These are phyloP conservation scores for Panellus pusillus DNA, from an alignment of 768 basidiomycete species.

Conservation along the genomic window DNA sequence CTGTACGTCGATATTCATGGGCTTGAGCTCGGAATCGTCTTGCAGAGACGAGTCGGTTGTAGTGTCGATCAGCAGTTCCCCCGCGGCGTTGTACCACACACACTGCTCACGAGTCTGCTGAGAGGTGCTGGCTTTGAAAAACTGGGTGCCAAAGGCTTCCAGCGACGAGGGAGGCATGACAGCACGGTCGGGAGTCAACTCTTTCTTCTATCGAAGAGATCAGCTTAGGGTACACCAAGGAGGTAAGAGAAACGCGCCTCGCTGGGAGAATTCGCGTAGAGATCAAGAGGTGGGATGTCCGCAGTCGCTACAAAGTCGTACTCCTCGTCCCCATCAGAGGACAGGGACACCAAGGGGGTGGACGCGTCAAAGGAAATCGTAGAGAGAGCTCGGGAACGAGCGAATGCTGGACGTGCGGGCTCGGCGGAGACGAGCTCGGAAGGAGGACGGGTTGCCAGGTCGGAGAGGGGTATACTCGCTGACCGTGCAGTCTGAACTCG, in stretches of 20 bases:
- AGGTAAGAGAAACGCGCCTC: conserved; percentile 3
- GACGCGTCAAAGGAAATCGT: conserved; percentile 9
- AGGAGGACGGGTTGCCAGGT: not conserved
- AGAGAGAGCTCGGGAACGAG: conserved; percentile 15
- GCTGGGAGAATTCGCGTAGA: conserved; percentile 21
- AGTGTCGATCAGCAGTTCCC: not conserved
- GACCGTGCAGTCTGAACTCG: not conserved
- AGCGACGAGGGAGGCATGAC: conserved; percentile 3
- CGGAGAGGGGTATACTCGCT: not conserved
- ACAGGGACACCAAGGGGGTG: conserved; percentile 6
- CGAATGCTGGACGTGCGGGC: not conserved
- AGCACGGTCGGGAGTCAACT: not conserved
- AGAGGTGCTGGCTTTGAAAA: conserved; percentile 16
- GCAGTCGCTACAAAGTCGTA: conserved; percentile 34
- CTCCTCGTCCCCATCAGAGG: not conserved
- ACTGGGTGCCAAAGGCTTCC: conserved; percentile 12
- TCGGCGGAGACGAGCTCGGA: not conserved
- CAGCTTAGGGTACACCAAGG: not conserved
- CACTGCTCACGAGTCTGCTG: conserved; percentile 4
- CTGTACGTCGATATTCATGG: conserved; percentile 6
- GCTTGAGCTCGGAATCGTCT: not conserved
- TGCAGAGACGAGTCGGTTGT: not conserved
- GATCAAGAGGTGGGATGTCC: conserved; percentile 36
- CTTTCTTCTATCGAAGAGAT: not conserved
- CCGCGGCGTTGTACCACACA: conserved; percentile 11